Evolutionary conservation across 257 asterid genomes (phyloP), one percentile per base, ranked within the genome.

Genomic region (Ilex aquifolium): DNA sequence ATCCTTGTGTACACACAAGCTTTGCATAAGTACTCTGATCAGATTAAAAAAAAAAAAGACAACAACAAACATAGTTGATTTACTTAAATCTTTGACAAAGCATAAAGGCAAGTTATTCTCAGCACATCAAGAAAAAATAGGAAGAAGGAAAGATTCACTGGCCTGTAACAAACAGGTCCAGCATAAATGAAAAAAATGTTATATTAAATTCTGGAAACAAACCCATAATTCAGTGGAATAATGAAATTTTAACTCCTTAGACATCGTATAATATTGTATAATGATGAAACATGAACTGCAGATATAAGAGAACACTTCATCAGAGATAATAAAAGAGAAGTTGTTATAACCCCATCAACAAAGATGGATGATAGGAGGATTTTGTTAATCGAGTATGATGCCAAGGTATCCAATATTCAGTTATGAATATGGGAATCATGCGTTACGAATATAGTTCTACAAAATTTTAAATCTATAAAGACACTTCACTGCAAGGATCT

Each of bases 11-110:
- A 17, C 57, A 15, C 27, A 2, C 57, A 21, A 53, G 57, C 57
- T 53, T 53, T 53, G 57, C 57, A 21, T 53, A 53, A 53, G 57
- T 53, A n/a, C 57, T 15, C 57, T 53, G 57, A 53, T n/a, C 30
- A 21, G n/a, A 53, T 8, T 21, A 53, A 53, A 10, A 17, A 16
- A n/a, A 52, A 5, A 15, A n/a, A 53, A 7, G 15, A 53, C 42
- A 1, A 36, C 8, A 8, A 36, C 42, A 8, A 36, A 21, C 27
- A 21, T 21, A 21, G 5, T 36, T 36, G 7, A 36, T 36, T 36
- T 36, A 4, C 42, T 4, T 36, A 36, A 36, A 46, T 2, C 13
- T 46, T 6, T 6, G 3, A 10, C 1, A 46, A 14, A 46, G 52
- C 52, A 46, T 46, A 46, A 46, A 46, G 52, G n/a, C 11, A 4